phyloP scores from a whole-genome alignment of 345 rosid genomes.

The Gossypioides kirkii region DNA sequence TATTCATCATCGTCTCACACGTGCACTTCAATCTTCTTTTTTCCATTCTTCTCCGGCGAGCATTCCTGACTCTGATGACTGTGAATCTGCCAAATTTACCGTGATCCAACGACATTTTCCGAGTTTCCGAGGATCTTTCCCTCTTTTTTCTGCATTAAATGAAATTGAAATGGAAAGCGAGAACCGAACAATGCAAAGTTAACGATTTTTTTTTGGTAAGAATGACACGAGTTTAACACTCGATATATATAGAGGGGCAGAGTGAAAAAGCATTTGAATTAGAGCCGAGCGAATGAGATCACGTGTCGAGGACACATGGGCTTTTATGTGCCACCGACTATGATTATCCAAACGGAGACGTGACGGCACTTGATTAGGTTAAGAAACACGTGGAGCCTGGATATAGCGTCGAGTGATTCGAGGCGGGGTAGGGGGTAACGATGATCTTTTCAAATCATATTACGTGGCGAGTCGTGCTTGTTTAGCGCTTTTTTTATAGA shows the following conservation, averaged over 20 bases:
- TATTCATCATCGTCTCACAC: slow-evolving; percentile 17
- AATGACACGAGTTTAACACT: background rate
- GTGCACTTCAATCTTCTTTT: slow-evolving; percentile 28
- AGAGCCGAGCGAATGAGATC: slow-evolving; percentile 15
- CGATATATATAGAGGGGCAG: background rate
- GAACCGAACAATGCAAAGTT: background rate
- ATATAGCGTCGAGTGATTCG: slow-evolving; percentile 14
- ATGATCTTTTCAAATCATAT: slow-evolving; percentile 6
- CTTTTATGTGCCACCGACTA: background rate
- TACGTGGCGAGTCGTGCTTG: slow-evolving; percentile 31
- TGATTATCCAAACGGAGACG: slow-evolving; percentile 26
- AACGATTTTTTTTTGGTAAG: no score
- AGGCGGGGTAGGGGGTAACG: no score
- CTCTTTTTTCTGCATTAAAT: slow-evolving; percentile 1
- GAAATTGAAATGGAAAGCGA: slow-evolving; percentile 2
- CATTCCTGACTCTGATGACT: slow-evolving; percentile 10
- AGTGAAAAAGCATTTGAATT: slow-evolving; percentile 18
- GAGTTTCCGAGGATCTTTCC: background rate
- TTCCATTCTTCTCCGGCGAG: slow-evolving; percentile 31
- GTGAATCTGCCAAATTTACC: slow-evolving; percentile 19
- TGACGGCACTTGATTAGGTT: slow-evolving; percentile 19
- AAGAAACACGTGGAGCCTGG: slow-evolving; percentile 34
- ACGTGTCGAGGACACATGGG: slow-evolving; percentile 34
- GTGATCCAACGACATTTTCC: slow-evolving; percentile 5
- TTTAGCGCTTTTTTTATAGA: background rate